Base-by-base conservation (phyloP, 768 basidiomycete genomes). In the Heimioporus sp. region DNA sequence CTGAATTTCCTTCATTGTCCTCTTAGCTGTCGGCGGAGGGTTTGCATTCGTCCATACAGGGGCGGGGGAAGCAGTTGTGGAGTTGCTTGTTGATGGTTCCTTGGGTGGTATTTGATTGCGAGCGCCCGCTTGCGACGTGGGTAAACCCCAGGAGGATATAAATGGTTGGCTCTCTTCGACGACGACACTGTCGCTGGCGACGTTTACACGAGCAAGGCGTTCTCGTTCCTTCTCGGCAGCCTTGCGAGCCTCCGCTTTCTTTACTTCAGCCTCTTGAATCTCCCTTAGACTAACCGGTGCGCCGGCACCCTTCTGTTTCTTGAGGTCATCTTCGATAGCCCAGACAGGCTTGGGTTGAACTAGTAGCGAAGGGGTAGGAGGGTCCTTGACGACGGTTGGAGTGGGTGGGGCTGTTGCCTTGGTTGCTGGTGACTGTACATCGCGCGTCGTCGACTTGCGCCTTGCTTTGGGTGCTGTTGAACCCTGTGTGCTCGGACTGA, bases 1-100 rank as follows among this genome's bases (percentile, higher is more conserved):
- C 65, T 96, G 92, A 37, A 99, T 99, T 74, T 99, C 94, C 75
- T 96, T 98, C 86, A 99, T 87, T 2, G 91, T 90, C 78, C 93
- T 97, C 77, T 92, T 95, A 8, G 79, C 66, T 3, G 75, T 65
- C 10, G 73, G 72, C 8, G 78, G 68, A 63, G 83, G 85, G 21
- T 70, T 72, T 15, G 80, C 72, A 60, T 78, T 83, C 10, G 85
- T 87, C 92, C 93, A 96, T 17, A 90, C 92, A 15, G 83, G 79
- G 10, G 64, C 47, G 19, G 69, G 56, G 30, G 68, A 61, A 28
- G 69, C 51, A 31, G 80, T 62, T 16, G 68, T 54, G 6, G 65
- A 31, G 9, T 30, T 46, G 10, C 50, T 54, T 9, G 61, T 55
- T 12, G 62, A 56, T 10, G 65, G 43, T 52, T 87, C 82, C 63